Evolutionary conservation across 1,284 basidiomycete genomes (phyloP).

Genomic region (Cutaneotrichosporon arboriforme): DNA sequence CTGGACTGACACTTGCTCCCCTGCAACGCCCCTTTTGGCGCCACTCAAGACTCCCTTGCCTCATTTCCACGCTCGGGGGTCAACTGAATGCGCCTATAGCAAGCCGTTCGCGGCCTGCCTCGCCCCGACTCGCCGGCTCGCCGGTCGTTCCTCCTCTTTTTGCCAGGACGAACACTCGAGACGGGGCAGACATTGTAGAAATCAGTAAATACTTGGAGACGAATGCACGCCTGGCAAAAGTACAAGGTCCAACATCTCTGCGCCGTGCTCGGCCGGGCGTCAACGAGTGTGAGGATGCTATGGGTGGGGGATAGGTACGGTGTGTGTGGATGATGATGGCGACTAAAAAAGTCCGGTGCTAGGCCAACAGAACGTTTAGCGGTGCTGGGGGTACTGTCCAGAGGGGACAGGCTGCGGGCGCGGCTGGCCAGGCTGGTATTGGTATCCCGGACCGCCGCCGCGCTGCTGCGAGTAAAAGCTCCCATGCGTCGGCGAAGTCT

Average conservation of each 20-base stretch:
- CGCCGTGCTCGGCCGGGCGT: slow-evolving; percentile 1
- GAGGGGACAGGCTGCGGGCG: slow-evolving; percentile 13
- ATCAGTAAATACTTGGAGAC: neutral
- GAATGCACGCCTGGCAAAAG: neutral
- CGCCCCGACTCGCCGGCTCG: too few species aligned
- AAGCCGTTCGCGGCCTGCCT: neutral
- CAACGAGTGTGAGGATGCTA: slow-evolving; percentile 3
- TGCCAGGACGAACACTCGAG: neutral
- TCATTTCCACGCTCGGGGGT: slow-evolving; percentile 7
- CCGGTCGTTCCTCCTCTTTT: too few species aligned
- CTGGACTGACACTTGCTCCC: slow-evolving; percentile 20
- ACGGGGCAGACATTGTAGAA: neutral
- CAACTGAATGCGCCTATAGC: slow-evolving; percentile 17
- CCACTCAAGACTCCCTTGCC: slow-evolving; percentile 22
- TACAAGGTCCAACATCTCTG: neutral
- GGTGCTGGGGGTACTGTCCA: slow-evolving; percentile 19
- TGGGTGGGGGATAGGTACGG: neutral
- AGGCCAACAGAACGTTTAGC: neutral
- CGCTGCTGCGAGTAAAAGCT: slow-evolving; percentile 12
- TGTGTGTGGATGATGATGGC: neutral
- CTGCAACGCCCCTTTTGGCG: slow-evolving; percentile 17
- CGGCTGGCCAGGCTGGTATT: slow-evolving; percentile 1
- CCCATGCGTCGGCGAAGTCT: slow-evolving; percentile 15
- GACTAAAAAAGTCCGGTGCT: neutral
- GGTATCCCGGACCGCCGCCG: slow-evolving; percentile 7